Percentiles rank a stretch among this genome's conserved stretches.
phyloP scores from a whole-genome alignment of 208 protist species.

The Trypanosoma lewisi region DNA sequence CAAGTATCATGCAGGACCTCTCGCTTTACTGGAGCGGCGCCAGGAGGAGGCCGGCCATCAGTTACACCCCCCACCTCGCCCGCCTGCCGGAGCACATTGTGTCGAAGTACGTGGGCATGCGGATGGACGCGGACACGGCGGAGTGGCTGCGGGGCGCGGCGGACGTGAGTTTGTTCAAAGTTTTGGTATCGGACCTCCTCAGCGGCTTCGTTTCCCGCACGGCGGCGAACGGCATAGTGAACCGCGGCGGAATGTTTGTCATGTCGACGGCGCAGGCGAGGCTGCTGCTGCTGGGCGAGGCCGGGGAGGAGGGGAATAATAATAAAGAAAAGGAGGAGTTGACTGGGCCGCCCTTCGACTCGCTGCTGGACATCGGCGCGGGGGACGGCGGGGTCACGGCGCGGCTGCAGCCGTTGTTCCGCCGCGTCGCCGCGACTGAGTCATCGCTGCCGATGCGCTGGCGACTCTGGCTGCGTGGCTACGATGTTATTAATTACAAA shows the following conservation, averaged over 20 bases:
- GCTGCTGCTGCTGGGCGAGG: conserved; percentile 15
- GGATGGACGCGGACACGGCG: conserved; percentile 54
- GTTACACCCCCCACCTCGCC: conserved; percentile 43
- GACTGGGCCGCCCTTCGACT: conserved; percentile 18
- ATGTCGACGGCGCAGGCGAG: conserved; percentile 62
- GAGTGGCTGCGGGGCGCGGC: conserved; percentile 41
- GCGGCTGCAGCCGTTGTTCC: conserved; percentile 53
- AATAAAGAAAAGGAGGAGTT: neutral
- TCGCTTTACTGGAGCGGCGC: conserved; percentile 30
- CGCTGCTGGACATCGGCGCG: conserved; percentile 71
- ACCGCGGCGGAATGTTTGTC: conserved; percentile 79
- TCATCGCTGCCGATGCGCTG: conserved; percentile 76
- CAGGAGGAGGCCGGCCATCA: conserved; percentile 43
- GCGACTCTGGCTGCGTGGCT: conserved; percentile 68
- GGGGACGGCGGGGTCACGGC: conserved; percentile 82
- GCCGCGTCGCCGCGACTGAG: conserved; percentile 63
- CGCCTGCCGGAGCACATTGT: conserved; percentile 33
- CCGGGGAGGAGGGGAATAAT: too few species aligned
- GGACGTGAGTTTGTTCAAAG: conserved; percentile 36
- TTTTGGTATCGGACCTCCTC: conserved; percentile 44
- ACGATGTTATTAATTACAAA: conserved; percentile 56
- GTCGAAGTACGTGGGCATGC: conserved; percentile 35
- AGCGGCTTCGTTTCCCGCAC: conserved; percentile 65
- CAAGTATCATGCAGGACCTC: conserved; percentile 25
- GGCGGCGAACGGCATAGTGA: conserved; percentile 66